Base-by-base conservation (phyloP, 108 stramenopile genomes). In the Cyclotella kingstonii region DNA sequence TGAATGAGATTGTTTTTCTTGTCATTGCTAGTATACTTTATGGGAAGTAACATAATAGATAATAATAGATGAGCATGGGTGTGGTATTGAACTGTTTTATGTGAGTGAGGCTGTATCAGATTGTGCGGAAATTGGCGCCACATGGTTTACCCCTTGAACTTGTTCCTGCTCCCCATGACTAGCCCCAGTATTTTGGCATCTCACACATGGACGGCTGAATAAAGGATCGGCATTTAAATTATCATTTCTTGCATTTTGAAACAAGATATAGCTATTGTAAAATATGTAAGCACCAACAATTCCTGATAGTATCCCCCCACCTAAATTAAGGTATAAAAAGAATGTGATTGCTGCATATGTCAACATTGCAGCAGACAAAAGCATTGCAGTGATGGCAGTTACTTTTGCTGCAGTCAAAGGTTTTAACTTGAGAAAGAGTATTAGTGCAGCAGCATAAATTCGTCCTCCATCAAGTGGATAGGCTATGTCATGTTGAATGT, bases 401-500 rank as follows among this genome's bases (percentile, higher is more conserved):
- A 75, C 63, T 17, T 55, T 70, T 19, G 73, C 73, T 2, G 73
- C 73, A 4, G 15, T 51, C 4, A 53, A 11, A 5, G 63, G 49
- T 58, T 58, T 45, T 4, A 64, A 18, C 22, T 64, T 64, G 22
- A 64, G 43, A 12, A 39, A 28, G 21, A 73, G 41, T 4, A 73
- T 64, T 17, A 73, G 63, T 9, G 38, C 21, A 2, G 80, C 76
- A 23, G 80, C 80, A 15, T 59, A 70, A 31, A 68, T 56, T 49
- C 80, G 54, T 14, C 80, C 80, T 27, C 80, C 80, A 56, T 73
- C 33, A 41, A 38, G 25, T 21, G 48, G 54, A 56, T 57, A 46
- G 53, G 60, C 57, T 76, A 55, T 21, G 9, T 17, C 25, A 40
- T 23, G 30, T 40, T 30, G n/a, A n/a, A 23, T 30, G 26, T 26